Evolutionary conservation across 148 eudicot species (phyloP), one percentile per base, ranked within the genome.

Genomic region (Amaranthus hypochondriacus): DNA sequence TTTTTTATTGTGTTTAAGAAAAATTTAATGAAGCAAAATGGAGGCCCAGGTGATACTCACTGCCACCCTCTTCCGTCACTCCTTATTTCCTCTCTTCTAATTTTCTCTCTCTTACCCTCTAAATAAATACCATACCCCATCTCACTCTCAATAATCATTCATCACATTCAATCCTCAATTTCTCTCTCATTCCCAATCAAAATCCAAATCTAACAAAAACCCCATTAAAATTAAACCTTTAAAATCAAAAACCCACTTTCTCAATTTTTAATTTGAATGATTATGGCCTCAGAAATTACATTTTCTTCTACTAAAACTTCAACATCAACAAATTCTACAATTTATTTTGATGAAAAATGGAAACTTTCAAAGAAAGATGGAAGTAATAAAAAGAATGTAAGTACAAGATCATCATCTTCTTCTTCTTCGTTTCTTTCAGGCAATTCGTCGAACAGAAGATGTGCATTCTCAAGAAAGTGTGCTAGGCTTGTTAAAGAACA

Each of bases 401-500:
- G 48, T 42, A 74, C 39, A 28, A 28, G 39, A 28, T 28, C 39
- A 28, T 28, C 39, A 28, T 28, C 72, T 53, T 65, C 60, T 6
- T 78, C 86, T n/a, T 8, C 79, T 0, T 69, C 87, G 5, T 73
- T 79, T 70, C 71, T 48, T 48, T 44, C 86, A 58, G 60, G 78
- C 72, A 78, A 72, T 72, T 75, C 90, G 56, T 74, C 84, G 52
- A 84, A 80, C 78, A 84, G 79, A 67, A 79, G 84, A 72, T 88
- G 92, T 80, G 76, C 90, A 61, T 89, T 90, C 61, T 78, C 88
- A 2, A 84, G 91, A 50, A 93, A 89, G 80, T 93, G 96, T 58
- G 85, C 92, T 0, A 75, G 84, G 47, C 86, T 93, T 14, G 97
- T 91, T 9, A 88, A 89, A 58, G 89, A 93, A 66, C 98, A 93